Conservation (phyloP, 2,329 filamentous ascomycete species). For the Penicillium nordicum region DNA sequence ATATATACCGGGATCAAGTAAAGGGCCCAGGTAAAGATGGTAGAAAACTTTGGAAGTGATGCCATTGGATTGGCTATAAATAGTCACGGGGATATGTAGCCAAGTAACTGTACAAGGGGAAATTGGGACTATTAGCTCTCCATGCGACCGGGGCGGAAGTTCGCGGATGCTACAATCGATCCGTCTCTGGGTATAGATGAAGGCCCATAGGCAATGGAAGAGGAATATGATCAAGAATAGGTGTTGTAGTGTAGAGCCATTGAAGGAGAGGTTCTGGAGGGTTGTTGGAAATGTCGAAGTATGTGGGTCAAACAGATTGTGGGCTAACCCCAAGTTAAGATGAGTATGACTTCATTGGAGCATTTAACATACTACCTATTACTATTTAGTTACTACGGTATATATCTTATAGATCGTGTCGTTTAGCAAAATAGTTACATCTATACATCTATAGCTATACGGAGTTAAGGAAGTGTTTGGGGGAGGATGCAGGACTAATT, state of each 20-base stretch:
- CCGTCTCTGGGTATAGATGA: background rate
- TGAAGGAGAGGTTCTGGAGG: background rate
- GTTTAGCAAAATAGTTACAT: background rate
- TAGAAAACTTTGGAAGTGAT: constrained; percentile 29
- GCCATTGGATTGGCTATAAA: constrained; percentile 19
- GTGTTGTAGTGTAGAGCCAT: constrained; percentile 6
- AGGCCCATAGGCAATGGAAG: background rate
- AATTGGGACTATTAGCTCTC: background rate
- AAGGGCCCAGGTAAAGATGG: constrained; percentile 33
- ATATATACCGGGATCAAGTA: constrained; percentile 39
- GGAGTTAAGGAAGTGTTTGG: background rate
- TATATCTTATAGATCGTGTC: background rate
- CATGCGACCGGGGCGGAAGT: background rate
- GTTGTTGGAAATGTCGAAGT: background rate
- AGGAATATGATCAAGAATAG: background rate
- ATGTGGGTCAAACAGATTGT: constrained; percentile 6
- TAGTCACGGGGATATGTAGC: background rate
- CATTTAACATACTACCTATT: background rate
- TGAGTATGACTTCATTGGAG: background rate
- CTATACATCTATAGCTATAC: background rate
- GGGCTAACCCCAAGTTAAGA: background rate
- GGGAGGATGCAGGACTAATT: background rate
- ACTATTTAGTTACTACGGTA: too few relatives aligned
- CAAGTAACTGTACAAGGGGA: background rate
- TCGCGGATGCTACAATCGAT: background rate